Conservation (phyloP, 768 basidiomycete genomes). For the Serendipita vermifera region DNA sequence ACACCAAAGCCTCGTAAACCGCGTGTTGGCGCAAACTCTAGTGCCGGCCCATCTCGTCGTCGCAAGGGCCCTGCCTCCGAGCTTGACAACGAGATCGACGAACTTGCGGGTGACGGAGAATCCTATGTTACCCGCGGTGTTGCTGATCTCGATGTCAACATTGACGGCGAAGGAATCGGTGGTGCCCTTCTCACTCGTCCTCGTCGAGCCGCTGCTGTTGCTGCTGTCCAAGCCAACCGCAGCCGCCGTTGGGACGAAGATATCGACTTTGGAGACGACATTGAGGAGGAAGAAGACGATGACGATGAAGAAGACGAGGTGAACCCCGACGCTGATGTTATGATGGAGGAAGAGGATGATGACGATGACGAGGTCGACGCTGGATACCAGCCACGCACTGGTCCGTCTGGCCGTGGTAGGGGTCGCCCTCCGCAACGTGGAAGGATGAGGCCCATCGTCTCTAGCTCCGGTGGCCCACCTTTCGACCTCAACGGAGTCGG, state of each 20-base stretch:
- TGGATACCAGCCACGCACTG: neutral
- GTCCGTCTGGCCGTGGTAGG: neutral
- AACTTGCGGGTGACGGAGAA: slow-evolving; percentile 3
- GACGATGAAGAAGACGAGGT: slow-evolving; percentile 5
- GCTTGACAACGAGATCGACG: slow-evolving; percentile 6
- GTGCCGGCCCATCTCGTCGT: neutral
- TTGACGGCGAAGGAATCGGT: neutral
- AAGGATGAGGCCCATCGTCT: too few species aligned
- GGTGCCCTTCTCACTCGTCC: slow-evolving; percentile 4
- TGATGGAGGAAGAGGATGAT: neutral
- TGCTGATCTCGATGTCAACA: neutral
- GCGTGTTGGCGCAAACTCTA: neutral
- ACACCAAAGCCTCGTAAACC: neutral
- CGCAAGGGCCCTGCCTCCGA: neutral
- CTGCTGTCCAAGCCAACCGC: neutral
- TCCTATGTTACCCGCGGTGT: neutral
- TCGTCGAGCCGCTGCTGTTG: neutral
- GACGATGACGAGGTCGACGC: slow-evolving; percentile 2
- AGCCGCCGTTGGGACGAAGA: neutral
- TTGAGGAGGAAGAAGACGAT: neutral
- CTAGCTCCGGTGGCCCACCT: too few species aligned
- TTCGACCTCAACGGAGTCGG: too few species aligned
- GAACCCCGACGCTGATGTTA: neutral
- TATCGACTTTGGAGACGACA: neutral
- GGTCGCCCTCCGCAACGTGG: neutral